Conservation (phyloP, 371 early-diverging fungal species). For the Chytridium lagenaria region DNA sequence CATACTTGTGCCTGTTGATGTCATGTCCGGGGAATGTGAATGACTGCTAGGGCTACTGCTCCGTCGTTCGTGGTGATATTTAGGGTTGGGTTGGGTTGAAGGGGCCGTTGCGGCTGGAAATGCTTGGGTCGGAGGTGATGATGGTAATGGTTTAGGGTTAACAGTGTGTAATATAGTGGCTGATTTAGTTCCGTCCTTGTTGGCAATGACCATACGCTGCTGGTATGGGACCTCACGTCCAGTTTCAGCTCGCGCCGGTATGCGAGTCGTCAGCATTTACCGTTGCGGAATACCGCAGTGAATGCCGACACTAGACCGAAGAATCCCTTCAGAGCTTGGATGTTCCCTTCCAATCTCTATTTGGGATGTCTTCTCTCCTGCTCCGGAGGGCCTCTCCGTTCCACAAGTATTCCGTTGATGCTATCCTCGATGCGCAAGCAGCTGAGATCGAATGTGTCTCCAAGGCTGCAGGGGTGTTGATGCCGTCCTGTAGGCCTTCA, state of each 20-base stretch:
- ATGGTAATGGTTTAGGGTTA: slow-evolving; percentile 12
- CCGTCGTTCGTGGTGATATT: background rate
- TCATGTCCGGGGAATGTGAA: background rate
- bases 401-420: too few relatives aligned
- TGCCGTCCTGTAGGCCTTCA: too few relatives aligned
- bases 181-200: slow-evolving; percentile 44
- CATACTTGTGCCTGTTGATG: background rate
- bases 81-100: background rate
- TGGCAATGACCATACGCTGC: slow-evolving; percentile 44
- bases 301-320: too few relatives aligned
- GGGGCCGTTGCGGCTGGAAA: background rate
- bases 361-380: too few relatives aligned
- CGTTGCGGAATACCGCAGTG: too few relatives aligned
- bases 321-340: too few relatives aligned
- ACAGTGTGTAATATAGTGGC: slow-evolving; percentile 45
- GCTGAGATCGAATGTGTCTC: too few relatives aligned
- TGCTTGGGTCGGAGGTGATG: slow-evolving; percentile 8
- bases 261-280: slow-evolving; percentile 21
- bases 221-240: slow-evolving; percentile 21
- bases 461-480: too few relatives aligned
- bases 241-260: slow-evolving; percentile 14
- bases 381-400: too few relatives aligned
- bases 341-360: too few relatives aligned
- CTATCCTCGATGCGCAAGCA: too few relatives aligned
- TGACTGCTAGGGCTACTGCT: background rate